Conservation (phyloP, 139 green algal genomes). For the Tetradesmus obliquus region DNA sequence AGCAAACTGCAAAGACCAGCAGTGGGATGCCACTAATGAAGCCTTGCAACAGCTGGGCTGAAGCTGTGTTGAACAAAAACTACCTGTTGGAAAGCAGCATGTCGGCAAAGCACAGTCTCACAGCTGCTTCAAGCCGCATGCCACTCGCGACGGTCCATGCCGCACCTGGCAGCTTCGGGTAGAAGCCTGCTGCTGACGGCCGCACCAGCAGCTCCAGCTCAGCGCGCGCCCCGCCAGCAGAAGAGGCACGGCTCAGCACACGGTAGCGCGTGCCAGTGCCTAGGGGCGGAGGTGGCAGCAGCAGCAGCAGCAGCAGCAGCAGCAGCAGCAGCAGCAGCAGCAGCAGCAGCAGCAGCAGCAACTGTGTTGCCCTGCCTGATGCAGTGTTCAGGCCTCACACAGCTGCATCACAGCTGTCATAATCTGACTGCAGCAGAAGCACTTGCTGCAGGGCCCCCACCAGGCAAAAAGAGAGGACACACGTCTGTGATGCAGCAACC, state of each 20-base stretch:
- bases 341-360: neutral
- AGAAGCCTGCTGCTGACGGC: neutral
- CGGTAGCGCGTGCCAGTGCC: neutral
- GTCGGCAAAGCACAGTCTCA: too few species aligned
- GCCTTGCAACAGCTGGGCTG: too few species aligned
- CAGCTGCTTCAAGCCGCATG: neutral
- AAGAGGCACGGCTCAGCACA: neutral
- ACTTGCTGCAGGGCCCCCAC: neutral
- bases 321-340: neutral
- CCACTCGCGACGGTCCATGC: neutral
- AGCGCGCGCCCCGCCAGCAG: neutral
- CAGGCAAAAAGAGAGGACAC: too few species aligned
- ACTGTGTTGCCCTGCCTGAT: neutral
- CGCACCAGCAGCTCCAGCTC: constrained; percentile 11
- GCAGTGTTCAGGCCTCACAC: neutral
- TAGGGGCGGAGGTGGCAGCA: neutral
- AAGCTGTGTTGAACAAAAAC: too few species aligned
- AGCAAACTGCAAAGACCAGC: too few species aligned
- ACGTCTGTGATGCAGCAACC: neutral
- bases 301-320: neutral
- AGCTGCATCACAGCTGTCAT: neutral
- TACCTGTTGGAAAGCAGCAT: too few species aligned
- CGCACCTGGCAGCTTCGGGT: neutral
- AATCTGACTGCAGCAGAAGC: neutral
- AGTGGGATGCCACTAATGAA: too few species aligned